Evolutionary conservation across 2,329 filamentous ascomycete genomes (phyloP), one percentile per base, ranked within the genome.

Genomic region (Chrysoporthe puriensis): DNA sequence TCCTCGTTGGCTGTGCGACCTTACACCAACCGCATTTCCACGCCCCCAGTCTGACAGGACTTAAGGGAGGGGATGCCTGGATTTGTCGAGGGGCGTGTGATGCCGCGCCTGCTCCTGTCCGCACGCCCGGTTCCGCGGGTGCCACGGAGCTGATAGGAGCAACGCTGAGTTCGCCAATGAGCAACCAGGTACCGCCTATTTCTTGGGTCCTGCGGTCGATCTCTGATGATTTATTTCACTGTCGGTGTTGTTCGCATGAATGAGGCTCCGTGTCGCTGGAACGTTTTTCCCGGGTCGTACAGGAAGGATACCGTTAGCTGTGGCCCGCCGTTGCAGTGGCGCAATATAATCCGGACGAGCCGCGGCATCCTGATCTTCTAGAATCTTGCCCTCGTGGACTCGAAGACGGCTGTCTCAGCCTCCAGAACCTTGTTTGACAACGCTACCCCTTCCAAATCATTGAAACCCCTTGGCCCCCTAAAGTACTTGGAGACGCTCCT

Each of bases 271-370:
- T 57, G 54, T 40, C 59, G 44, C 59, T 40, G 43, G 4, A 32
- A 18, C 32, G 11, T 13, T 62, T 18, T 16, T 34, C 21, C 11
- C 7, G 16, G 26, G 59, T 18, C 21, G 26, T 34, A 16, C 13
- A 18, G 32, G n/a, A 48, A 48, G 18, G 42, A 61, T 13, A 16
- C 40, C 50, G 21, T 26, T 54, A 26, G 26, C 21, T 13, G 21
- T 32, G 4, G 50, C 9, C 2, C 21, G 26, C 26, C 8, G 50
- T n/a, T 4, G 43, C 43, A 50, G 43, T 11, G 52, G n/a, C 18
- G 48, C 40, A 40, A 63, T 66, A 69, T 63, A 66, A 57, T 40
- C 60, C 64, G 60, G 42, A 32, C 57, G 48, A 60, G 64, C 63
- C 59, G 59, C 57, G 59, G 34, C 52, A 40, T 48, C 34, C 40